Percentiles rank a stretch among this genome's conserved stretches.
These are phyloP conservation scores for Penicillium soppii DNA, from an alignment of 495 filamentous ascomycete genomes.

Conservation along the genomic window DNA sequence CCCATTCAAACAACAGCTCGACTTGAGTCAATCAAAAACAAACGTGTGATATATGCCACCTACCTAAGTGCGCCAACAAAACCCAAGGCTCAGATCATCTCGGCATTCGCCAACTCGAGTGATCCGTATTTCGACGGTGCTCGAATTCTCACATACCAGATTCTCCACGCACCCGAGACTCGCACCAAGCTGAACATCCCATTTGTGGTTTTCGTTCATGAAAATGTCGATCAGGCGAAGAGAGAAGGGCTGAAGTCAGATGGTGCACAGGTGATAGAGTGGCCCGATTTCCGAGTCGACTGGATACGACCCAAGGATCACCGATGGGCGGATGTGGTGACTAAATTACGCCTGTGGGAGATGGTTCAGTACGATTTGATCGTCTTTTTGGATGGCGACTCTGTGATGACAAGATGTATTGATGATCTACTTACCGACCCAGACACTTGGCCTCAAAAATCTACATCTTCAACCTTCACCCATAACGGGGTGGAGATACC, in stretches of 20 bases:
- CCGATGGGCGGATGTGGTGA: constrained; percentile 33
- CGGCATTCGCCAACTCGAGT: not conserved
- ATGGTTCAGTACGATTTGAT: constrained; percentile 43
- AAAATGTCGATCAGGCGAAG: constrained; percentile 20
- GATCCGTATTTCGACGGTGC: constrained; percentile 36
- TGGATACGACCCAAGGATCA: constrained; percentile 23
- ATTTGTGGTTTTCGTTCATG: constrained; percentile 35
- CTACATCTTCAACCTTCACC: not conserved
- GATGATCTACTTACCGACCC: constrained; percentile 40
- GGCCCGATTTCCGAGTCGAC: constrained; percentile 23
- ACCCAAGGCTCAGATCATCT: not conserved
- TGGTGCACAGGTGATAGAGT: constrained; percentile 33
- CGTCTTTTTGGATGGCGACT: constrained; percentile 46
- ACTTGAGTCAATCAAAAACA: not conserved
- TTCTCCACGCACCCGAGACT: constrained; percentile 40
- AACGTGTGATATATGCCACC: not conserved
- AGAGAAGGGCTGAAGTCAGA: constrained; percentile 23
- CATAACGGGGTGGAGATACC: not conserved
- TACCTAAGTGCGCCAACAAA: not conserved
- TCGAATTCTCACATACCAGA: constrained; percentile 44
- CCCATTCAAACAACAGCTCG: not conserved
- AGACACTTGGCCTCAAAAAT: not conserved
- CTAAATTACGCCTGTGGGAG: constrained; percentile 42
- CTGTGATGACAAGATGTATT: constrained; percentile 30
- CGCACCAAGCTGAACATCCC: constrained; percentile 23